phyloP scores from a whole-genome alignment of 768 basidiomycete species.

The Clavaria fumosa region DNA sequence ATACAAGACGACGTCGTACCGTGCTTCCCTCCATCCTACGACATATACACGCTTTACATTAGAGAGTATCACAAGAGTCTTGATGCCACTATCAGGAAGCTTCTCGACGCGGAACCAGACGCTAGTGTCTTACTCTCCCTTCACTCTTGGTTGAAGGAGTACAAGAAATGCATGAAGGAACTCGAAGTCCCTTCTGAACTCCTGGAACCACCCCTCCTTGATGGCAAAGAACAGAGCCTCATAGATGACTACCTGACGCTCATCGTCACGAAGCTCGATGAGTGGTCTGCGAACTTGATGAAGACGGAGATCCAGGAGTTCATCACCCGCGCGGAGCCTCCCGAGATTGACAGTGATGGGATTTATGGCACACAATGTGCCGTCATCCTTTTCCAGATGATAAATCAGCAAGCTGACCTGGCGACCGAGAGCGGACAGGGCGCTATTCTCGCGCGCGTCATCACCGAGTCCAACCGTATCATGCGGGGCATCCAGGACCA shows the following conservation, averaged over 20 bases:
- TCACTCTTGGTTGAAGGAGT: slow-evolving; percentile 92
- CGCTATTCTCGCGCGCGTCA: slow-evolving; percentile 78
- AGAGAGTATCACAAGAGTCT: slow-evolving; percentile 84
- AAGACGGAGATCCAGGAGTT: slow-evolving; percentile 80
- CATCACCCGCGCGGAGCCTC: slow-evolving; percentile 64
- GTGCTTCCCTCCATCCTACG: slow-evolving; percentile 86
- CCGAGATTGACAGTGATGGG: slow-evolving; percentile 80
- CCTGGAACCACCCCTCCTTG: slow-evolving; percentile 80
- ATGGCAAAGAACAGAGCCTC: slow-evolving; percentile 83
- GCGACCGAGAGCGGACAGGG: slow-evolving; percentile 95
- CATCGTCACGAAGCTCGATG: slow-evolving; percentile 89
- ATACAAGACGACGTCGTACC: slow-evolving; percentile 81
- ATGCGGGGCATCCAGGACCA: slow-evolving; percentile 81
- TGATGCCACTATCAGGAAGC: slow-evolving; percentile 52
- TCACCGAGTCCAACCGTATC: slow-evolving; percentile 75
- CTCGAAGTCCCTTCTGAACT: slow-evolving; percentile 69
- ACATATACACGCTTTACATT: slow-evolving; percentile 70
- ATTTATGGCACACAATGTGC: slow-evolving; percentile 85
- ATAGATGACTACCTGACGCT: slow-evolving; percentile 93
- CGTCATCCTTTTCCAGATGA: slow-evolving; percentile 94
- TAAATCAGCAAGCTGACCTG: slow-evolving; percentile 91
- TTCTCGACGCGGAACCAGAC: slow-evolving; percentile 63
- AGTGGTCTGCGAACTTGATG: slow-evolving; percentile 93
- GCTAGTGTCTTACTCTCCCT: slow-evolving; percentile 78
- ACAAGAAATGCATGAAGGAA: slow-evolving; percentile 90